Base-by-base conservation (phyloP, 441 rosid genomes). In the Eruca vesicaria region DNA sequence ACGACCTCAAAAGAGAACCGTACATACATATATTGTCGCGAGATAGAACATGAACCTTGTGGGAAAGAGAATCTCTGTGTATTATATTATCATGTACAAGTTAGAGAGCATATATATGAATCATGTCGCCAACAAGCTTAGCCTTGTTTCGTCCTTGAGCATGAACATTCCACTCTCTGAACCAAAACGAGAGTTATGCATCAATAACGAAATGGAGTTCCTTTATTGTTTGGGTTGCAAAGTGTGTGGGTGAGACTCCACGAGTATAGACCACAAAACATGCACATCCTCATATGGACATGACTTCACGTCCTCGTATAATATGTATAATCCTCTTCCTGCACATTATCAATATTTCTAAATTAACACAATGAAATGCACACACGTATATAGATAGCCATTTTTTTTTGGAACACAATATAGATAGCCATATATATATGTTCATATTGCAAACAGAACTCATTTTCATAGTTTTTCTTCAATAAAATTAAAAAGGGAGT, bases 311-410 rank as follows among this genome's bases (percentile, higher is more conserved):
- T 93, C 98, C 79, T 93, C 98, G 20, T 91, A 91, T 62, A 93
- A 76, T 79, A 93, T 91, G 86, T 89, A 91, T 83, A 93, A 88
- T 84, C 96, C 98, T 93, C 97, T 86, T 72, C 96, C 97, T 93
- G 87, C 74, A 48, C 20, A 74, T 63, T 60, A 68, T 28, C 6
- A 35, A 75, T 18, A 5, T 26, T 1, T n/a, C 50, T 36, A 38
- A 11, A 63, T 74, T 9, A 74, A 63, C 60, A 63, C 45, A 43
- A 28, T 53, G 16, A 43, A 45, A 43, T 15, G 2, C 35, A 1
- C 63, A 15, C 21, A 59, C 20, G 18, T 16, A 26, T n/a, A 58
- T n/a, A n/a, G n/a, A n/a, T n/a, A n/a, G n/a, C n/a, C n/a, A n/a
- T n/a, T n/a, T n/a, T n/a, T n/a, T n/a, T n/a, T n/a, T n/a, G n/a